Evolutionary conservation across 2,329 filamentous ascomycete genomes (phyloP), one percentile per base, ranked within the genome.

Genomic region (Botrytis cinerea): DNA sequence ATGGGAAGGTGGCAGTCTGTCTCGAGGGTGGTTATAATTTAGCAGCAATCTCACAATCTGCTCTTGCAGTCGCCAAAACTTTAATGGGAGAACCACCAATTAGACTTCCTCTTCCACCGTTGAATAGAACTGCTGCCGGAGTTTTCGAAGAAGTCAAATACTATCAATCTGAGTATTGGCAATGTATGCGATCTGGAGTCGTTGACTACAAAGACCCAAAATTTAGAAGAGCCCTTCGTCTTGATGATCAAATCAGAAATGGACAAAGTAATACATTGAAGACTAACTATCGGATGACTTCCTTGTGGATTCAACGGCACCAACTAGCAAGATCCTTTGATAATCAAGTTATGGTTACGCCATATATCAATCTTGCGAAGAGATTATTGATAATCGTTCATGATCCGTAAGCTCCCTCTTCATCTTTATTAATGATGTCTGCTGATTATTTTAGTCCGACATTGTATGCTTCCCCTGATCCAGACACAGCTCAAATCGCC

Each of bases 21-120:
- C 86, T 99, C 3, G 96, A 99, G 84, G 96, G 96, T 35, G 96
- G 96, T 14, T 99, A 99, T 83, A 98, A 98, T 79, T 89, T 99
- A 38, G 86, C 90, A 66, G 96, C 96, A 0, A 99, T 99, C 74
- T 97, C 96, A 0, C 91, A 93, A 73, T 98, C 96, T 7, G 95
- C 96, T 1, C 87, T 98, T 7, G 94, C 95, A 4, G 96, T 99
- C 1, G 96, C 94, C 1, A 90, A 91, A 74, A 98, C 95, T 0
- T 86, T 99, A 62, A 98, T 99, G 94, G 94, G 96, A 35, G 95
- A 99, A 79, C 93, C 95, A 18, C 96, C 96, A 4, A 87, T 88
- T 60, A 84, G 86, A 78, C 87, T 91, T 81, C 81, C 83, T 22
- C 81, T 91, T 85, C 78, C 88, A 12, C 86, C 85, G 73, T 84